Evolutionary conservation across 2,329 filamentous ascomycete genomes (phyloP).

Genomic region (Cytospora schulzeri): DNA sequence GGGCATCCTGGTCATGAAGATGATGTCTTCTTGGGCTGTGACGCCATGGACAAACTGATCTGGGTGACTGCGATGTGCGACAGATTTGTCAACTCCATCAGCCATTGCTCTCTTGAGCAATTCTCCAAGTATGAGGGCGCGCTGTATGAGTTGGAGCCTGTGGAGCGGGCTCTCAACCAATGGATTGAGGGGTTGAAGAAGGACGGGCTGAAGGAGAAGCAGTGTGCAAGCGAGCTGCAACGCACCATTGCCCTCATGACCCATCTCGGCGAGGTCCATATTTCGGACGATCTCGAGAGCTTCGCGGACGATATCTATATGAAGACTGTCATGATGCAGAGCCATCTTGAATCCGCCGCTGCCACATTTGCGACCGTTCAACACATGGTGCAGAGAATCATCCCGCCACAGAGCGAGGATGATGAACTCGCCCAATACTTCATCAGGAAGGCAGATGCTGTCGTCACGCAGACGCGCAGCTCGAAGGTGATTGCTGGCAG

Average conservation of each 20-base stretch:
- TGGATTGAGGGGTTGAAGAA: conserved; percentile 85
- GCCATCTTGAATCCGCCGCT: conserved; percentile 77
- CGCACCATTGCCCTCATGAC: conserved; percentile 82
- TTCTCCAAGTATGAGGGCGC: conserved; percentile 80
- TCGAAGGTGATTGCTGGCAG: conserved; percentile 83
- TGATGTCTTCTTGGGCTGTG: conserved; percentile 76
- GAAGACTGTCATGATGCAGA: conserved; percentile 75
- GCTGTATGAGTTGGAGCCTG: conserved; percentile 84
- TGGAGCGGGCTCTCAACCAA: conserved; percentile 83
- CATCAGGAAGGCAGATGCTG: conserved; percentile 67
- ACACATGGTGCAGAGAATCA: conserved; percentile 66
- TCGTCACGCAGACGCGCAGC: conserved; percentile 76
- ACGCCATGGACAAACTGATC: conserved; percentile 81
- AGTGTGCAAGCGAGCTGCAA: conserved; percentile 79
- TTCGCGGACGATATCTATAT: conserved; percentile 81
- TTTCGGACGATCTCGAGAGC: conserved; percentile 68
- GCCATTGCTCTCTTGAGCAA: conserved; percentile 73
- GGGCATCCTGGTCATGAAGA: conserved; percentile 71
- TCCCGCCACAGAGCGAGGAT: conserved; percentile 61
- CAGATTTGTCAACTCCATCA: conserved; percentile 80
- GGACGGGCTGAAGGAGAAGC: conserved; percentile 83
- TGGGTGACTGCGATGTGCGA: conserved; percentile 84
- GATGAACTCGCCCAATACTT: conserved; percentile 67
- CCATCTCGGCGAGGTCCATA: conserved; percentile 82
- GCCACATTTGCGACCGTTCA: conserved; percentile 65